A percentile compares a stretch with the other conserved stretches of the same genome.
These are phyloP conservation scores for Helicosporidium sp. DNA, from an alignment of 139 green algal genomes.

Conservation along the genomic window DNA sequence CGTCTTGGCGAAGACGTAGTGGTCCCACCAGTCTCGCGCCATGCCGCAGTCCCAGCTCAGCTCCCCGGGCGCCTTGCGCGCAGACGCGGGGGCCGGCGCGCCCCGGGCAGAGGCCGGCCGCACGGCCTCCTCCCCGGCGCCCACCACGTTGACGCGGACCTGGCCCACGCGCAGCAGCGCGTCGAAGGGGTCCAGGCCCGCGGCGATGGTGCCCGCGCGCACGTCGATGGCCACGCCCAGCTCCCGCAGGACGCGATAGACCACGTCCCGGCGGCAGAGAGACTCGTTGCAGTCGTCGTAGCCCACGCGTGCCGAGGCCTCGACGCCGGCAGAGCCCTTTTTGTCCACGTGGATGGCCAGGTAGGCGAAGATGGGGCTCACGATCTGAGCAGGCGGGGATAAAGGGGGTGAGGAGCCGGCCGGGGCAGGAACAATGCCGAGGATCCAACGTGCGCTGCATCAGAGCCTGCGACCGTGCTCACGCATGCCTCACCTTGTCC, in stretches of 20 bases:
- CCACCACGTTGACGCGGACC: not conserved
- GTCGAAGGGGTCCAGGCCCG: conserved; percentile 13
- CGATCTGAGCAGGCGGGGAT: conserved; percentile 9
- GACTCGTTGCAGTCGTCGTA: conserved; percentile 79
- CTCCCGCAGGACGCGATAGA: conserved; percentile 10
- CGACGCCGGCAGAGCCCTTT: conserved; percentile 15
- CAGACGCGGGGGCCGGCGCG: too few species aligned
- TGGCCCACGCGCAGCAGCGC: conserved; percentile 11
- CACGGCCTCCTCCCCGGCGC: not conserved
- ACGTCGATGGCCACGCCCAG: conserved; percentile 13
- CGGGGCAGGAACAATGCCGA: too few species aligned
- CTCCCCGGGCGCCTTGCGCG: not conserved
- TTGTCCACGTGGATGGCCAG: conserved; percentile 31
- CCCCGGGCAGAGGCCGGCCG: too few species aligned
- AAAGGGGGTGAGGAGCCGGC: not conserved
- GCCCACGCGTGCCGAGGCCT: conserved; percentile 32
- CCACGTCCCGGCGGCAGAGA: conserved; percentile 25
- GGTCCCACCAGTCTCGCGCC: conserved; percentile 18
- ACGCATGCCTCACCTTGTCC: conserved; percentile 7
- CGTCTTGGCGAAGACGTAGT: conserved; percentile 36
- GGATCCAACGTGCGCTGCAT: too few species aligned
- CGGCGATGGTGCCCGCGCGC: conserved; percentile 1
- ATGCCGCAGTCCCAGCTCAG: conserved; percentile 5
- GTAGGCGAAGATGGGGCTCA: conserved; percentile 47
- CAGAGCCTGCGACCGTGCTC: too few species aligned